Evolutionary conservation across 177 flowering plant species (phyloP), one percentile per base, ranked within the genome.

Genomic region (Vitis hybrid): DNA sequence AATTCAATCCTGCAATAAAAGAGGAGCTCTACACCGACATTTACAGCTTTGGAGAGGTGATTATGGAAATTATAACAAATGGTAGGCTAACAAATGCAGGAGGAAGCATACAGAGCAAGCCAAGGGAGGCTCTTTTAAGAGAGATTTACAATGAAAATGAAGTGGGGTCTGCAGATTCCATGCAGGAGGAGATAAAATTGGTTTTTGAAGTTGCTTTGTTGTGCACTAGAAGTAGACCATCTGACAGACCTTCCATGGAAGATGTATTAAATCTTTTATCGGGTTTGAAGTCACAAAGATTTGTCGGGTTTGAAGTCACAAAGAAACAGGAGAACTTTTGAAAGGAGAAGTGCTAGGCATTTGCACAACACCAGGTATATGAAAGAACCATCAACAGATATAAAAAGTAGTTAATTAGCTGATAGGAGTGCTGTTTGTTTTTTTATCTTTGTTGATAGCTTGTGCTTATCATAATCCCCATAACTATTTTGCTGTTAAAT

Each of bases 241-340:
- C 83, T 19, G 86, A 87, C 27, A 78, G 95, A 52, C 97, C 97
- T 40, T 83, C 96, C 62, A 89, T 94, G 86, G 86, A 86, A 64
- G 92, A 87, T 14, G 87, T 72, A 2, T 32, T 88, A 72, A 88
- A 85, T 80, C 84, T 86, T 70, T 64, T 90, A 63, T 85, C 91
- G 24, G 84, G 82, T 18, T 65, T 68, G 48, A 82, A 78, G 68
- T 56, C 81, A 9, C 62, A 57, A 60, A 54, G 60, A 60, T 68
- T 64, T 90, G 57, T 85, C 91, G 32, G 84, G 82, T 18, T 65
- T 70, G 51, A 82, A 78, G 70, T 56, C 81, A 15, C 62, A 57
- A 60, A 54, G 60, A 77, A 78, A 14, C 67, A 59, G 52, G 49
- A 66, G 15, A 8, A 27, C 11, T 52, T 46, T 40, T 5, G 61